These are phyloP conservation scores for Pseudozyma tsukubaensis DNA, from an alignment of 1,284 basidiomycete genomes.

Conservation along the genomic window DNA sequence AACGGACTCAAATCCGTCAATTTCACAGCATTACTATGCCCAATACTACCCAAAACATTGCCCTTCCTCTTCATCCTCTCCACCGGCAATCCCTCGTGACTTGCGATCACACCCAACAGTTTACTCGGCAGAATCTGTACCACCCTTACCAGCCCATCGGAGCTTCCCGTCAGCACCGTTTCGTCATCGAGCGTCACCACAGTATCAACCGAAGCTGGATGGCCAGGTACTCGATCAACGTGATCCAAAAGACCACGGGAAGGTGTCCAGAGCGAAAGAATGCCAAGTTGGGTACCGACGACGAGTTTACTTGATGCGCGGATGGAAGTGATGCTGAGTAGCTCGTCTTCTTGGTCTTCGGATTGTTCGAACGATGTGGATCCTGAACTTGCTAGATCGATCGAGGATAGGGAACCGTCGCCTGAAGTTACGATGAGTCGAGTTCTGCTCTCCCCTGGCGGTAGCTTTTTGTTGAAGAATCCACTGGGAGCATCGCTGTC, in stretches of 20 bases:
- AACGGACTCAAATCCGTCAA: constrained; percentile 82
- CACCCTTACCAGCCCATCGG: constrained; percentile 89
- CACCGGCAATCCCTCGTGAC: constrained; percentile 85
- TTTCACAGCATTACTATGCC: constrained; percentile 86
- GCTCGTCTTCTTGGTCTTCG: constrained; percentile 95
- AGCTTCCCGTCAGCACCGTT: constrained; percentile 86
- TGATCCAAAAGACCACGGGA: constrained; percentile 89
- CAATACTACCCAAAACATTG: constrained; percentile 90
- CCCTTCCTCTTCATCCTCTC: constrained; percentile 80
- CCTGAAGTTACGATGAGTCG: constrained; percentile 73
- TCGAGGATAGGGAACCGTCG: constrained; percentile 88
- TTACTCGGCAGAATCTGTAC: constrained; percentile 90
- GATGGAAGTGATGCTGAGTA: constrained; percentile 84
- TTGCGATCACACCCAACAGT: constrained; percentile 87
- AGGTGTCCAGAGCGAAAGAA: constrained; percentile 90
- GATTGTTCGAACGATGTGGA: constrained; percentile 78
- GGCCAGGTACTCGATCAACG: constrained; percentile 92
- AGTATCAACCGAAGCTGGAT: constrained; percentile 74
- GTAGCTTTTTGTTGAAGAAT: too few relatives aligned
- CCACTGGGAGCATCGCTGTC: neutral
- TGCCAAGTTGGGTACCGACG: constrained; percentile 89
- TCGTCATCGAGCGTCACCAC: constrained; percentile 76
- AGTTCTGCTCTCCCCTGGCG: constrained; percentile 20
- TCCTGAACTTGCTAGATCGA: constrained; percentile 73
- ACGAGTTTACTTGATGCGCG: constrained; percentile 84